Percentiles rank a stretch among this genome's conserved stretches.
phyloP scores from a whole-genome alignment of 805 yeast genomes.

The Candida parachauliodes region DNA sequence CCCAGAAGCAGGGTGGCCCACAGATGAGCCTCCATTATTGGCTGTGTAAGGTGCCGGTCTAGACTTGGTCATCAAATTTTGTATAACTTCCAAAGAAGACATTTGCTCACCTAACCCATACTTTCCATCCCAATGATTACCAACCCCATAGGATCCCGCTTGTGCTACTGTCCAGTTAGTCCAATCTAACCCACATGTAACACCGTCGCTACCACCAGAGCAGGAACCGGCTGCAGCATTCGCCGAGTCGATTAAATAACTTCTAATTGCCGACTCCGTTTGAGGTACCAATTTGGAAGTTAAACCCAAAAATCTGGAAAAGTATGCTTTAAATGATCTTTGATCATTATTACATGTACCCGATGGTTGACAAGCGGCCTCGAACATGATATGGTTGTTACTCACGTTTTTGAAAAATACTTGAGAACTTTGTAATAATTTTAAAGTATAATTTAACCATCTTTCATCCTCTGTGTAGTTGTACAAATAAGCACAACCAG shows the following conservation, averaged over 20 bases:
- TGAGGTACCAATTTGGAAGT: conserved; percentile 72
- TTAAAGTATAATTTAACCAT: conserved; percentile 64
- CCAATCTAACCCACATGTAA: conserved; percentile 78
- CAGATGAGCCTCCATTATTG: conserved; percentile 64
- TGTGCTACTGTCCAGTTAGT: conserved; percentile 40
- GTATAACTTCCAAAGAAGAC: conserved; percentile 65
- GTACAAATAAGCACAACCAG: conserved; percentile 80
- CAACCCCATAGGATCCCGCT: conserved; percentile 68
- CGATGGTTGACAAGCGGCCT: conserved; percentile 74
- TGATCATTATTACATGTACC: conserved; percentile 78
- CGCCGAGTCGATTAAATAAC: conserved; percentile 39
- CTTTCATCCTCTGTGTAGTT: conserved; percentile 60
- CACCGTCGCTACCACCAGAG: conserved; percentile 69
- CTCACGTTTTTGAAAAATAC: conserved; percentile 48
- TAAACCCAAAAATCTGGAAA: conserved; percentile 68
- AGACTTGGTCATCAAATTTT: conserved; percentile 37
- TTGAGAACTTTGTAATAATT: conserved; percentile 50
- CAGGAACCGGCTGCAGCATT: conserved; percentile 68
- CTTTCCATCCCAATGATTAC: conserved; percentile 58
- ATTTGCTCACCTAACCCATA: conserved; percentile 82
- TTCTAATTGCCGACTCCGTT: conserved; percentile 44
- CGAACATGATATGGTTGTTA: conserved; percentile 53
- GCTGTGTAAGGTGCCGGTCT: conserved; percentile 62
- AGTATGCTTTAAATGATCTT: conserved; percentile 86
- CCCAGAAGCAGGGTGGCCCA: conserved; percentile 70